These are phyloP conservation scores for Spathaspora hagerdaliae DNA, from an alignment of 805 yeast species.

Conservation along the genomic window DNA sequence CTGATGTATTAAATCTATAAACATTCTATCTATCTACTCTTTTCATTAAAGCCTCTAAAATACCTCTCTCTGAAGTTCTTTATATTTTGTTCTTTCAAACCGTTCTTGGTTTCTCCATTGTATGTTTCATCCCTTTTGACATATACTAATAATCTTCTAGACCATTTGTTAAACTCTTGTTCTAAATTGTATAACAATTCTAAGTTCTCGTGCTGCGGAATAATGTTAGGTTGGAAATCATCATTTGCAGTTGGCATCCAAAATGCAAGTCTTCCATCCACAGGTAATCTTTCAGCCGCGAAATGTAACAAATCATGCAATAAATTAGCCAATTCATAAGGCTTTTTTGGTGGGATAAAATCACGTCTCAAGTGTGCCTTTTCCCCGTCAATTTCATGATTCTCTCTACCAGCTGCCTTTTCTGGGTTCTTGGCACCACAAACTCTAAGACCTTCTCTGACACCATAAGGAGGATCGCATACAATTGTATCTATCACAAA, in stretches of 20 bases:
- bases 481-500: conserved; percentile 73
- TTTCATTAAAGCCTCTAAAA: conserved; percentile 58
- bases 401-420: conserved; percentile 68
- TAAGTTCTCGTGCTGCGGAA: conserved; percentile 76
- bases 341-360: conserved; percentile 89
- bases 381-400: conserved; percentile 71
- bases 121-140: conserved; percentile 52
- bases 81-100: conserved; percentile 46
- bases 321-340: conserved; percentile 73
- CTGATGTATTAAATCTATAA: too few relatives aligned
- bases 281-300: conserved; percentile 66
- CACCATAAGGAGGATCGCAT: conserved; percentile 98
- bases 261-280: conserved; percentile 79
- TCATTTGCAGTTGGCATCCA: conserved; percentile 99
- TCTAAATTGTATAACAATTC: conserved; percentile 71
- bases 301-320: conserved; percentile 75
- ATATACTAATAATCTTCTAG: conserved; percentile 79
- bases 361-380: conserved; percentile 74
- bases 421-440: conserved; percentile 76
- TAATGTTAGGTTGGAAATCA: conserved; percentile 60
- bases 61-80: conserved; percentile 68
- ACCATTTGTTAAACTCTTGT: conserved; percentile 92
- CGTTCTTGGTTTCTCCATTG: conserved; percentile 45
- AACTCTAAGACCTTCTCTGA: conserved; percentile 90
- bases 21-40: conserved; percentile 16